Conservation (phyloP, 2,329 filamentous ascomycete species). For the Epichloe sp. region DNA sequence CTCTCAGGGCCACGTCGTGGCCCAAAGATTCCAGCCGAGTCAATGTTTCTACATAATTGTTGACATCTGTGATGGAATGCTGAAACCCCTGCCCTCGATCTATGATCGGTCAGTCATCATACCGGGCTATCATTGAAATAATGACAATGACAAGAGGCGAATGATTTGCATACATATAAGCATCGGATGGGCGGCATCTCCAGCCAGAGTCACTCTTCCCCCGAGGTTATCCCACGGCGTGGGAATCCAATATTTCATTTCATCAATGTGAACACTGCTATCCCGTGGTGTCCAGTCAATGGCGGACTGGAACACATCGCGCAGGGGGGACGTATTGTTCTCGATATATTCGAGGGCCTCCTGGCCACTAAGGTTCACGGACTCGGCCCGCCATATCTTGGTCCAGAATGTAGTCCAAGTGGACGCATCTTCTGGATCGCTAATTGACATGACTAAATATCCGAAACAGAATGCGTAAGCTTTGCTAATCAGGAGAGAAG, state of each 20-base stretch:
- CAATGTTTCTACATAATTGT: slow-evolving; percentile 23
- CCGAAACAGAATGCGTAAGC: background rate
- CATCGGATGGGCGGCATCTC: slow-evolving; percentile 32
- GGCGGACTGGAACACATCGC: slow-evolving; percentile 19
- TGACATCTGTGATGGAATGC: slow-evolving; percentile 27
- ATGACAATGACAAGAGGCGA: background rate
- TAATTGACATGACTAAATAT: slow-evolving; percentile 9
- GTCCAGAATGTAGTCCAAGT: slow-evolving; percentile 23
- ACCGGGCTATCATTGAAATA: background rate
- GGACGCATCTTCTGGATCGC: slow-evolving; percentile 12
- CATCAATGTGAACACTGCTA: slow-evolving; percentile 18
- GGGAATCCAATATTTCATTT: slow-evolving; percentile 25
- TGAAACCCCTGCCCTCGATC: slow-evolving; percentile 33
- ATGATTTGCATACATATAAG: slow-evolving; percentile 19
- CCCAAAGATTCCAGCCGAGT: slow-evolving; percentile 7
- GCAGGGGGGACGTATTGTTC: slow-evolving; percentile 13
- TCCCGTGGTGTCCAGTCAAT: slow-evolving; percentile 22
- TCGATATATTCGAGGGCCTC: slow-evolving; percentile 22
- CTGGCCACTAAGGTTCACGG: slow-evolving; percentile 17
- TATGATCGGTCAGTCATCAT: slow-evolving; percentile 5
- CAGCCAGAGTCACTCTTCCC: slow-evolving; percentile 23
- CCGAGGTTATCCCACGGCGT: slow-evolving; percentile 17
- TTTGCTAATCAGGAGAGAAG: background rate
- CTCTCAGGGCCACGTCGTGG: slow-evolving; percentile 6
- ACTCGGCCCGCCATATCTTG: slow-evolving; percentile 20